Evolutionary conservation across 2,329 filamentous ascomycete genomes (phyloP), one percentile per base, ranked within the genome.

Genomic region (Pezicula neosporulosa): DNA sequence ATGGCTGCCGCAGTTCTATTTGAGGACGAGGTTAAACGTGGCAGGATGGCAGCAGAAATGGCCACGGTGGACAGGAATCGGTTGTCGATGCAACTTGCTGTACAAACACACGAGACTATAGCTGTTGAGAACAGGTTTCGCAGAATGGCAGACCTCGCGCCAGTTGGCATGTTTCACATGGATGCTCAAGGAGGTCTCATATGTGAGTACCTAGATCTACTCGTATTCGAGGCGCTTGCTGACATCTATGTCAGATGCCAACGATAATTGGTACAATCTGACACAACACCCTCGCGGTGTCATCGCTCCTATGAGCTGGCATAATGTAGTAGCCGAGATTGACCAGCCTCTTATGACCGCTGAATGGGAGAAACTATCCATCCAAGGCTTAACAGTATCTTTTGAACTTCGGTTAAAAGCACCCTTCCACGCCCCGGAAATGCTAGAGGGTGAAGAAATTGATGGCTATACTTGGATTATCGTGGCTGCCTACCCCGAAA

Each of bases 161-260:
- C 87, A 0, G 83, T 89, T 1, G 87, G 87, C 16, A 85, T 90
- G 70, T 88, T 85, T 61, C 87, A 90, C 52, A 81, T 84, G 10
- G 80, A 87, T 61, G 73, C 77, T 2, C 72, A 77, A 45, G 87
- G 86, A 12, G 77, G 79, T 37, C 80, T 90, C 51, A 81, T 78
- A 0, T 90, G 86, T 63, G 86, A 85, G 53, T 91, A 91, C 60
- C 80, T 87, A 46, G 82, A 84, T 8, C 90, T 76, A 72, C 73
- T 77, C 58, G 70, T 41, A 49, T 58, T 33, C 30, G 12, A 24
- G 33, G 37, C 41, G 4, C 18, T n/a, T 10, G 8, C 16, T 41
- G 6, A 37, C 18, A 30, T 6, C 27, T 35, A 6, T 12, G 9
- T 36, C 5, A 35, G 21, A 24, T 21, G 27, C 27, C 21, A 42